Percentiles rank a stretch among this genome's conserved stretches.
phyloP scores from a whole-genome alignment of 495 filamentous ascomycete genomes.

The Elasticomyces elasticus region DNA sequence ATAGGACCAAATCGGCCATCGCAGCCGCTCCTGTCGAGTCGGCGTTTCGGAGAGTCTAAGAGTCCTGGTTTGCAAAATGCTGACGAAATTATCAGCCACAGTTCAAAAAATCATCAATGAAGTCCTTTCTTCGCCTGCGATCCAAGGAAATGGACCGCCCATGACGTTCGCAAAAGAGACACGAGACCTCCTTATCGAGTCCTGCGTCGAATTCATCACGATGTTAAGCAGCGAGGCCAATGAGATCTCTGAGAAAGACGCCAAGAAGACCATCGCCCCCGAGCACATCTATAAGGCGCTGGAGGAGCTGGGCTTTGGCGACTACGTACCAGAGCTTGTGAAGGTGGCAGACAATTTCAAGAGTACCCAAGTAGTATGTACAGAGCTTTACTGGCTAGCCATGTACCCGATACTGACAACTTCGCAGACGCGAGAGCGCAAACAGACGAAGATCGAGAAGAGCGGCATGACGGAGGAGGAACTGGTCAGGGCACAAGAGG shows the following conservation, averaged over 20 bases:
- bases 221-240: slow-evolving; percentile 95
- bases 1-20: too few relatives aligned
- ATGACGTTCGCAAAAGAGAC: slow-evolving; percentile 84
- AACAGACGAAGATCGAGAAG: slow-evolving; percentile 89
- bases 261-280: slow-evolving; percentile 95
- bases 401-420: neutral
- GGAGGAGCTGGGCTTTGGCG: slow-evolving; percentile 77
- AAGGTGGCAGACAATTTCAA: slow-evolving; percentile 86
- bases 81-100: too few relatives aligned
- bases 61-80: too few relatives aligned
- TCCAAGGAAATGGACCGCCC: slow-evolving; percentile 29
- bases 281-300: slow-evolving; percentile 94
- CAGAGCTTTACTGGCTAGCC: neutral
- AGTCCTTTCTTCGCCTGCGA: slow-evolving; percentile 58
- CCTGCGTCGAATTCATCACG: slow-evolving; percentile 98
- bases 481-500: slow-evolving; percentile 76
- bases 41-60: too few relatives aligned
- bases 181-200: slow-evolving; percentile 90
- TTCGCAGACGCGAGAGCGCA: slow-evolving; percentile 80
- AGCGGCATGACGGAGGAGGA: slow-evolving; percentile 85
- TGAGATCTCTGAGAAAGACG: slow-evolving; percentile 94
- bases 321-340: slow-evolving; percentile 78
- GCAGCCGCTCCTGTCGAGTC: too few relatives aligned
- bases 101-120: slow-evolving; percentile 97
- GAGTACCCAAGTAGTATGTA: slow-evolving; percentile 75